Percentiles rank a stretch among this genome's conserved stretches.
These are phyloP conservation scores for Tolypocladium ovalisporum DNA, from an alignment of 2,329 filamentous ascomycete species.

Conservation along the genomic window DNA sequence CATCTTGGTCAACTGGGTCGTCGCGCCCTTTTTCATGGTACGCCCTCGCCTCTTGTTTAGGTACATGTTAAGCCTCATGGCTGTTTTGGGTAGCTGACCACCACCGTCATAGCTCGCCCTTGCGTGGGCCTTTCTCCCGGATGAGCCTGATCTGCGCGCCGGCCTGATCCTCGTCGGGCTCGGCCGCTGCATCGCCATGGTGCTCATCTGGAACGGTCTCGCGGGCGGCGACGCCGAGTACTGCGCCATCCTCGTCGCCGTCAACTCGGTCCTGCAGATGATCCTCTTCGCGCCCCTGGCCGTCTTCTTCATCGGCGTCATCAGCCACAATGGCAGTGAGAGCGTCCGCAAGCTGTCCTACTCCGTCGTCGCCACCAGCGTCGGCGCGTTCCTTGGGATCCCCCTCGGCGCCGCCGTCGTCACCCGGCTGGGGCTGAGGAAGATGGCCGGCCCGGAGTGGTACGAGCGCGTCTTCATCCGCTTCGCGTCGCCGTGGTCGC, in stretches of 20 bases:
- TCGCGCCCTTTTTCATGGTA: slow-evolving; percentile 76
- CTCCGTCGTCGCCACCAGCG: slow-evolving; percentile 61
- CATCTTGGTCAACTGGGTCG: slow-evolving; percentile 69
- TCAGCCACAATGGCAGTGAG: slow-evolving; percentile 35
- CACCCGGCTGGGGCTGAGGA: slow-evolving; percentile 54
- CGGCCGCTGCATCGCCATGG: slow-evolving; percentile 84
- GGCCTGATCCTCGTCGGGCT: slow-evolving; percentile 76
- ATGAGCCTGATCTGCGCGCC: slow-evolving; percentile 43
- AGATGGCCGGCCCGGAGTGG: slow-evolving; percentile 41
- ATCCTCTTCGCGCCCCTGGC: slow-evolving; percentile 60
- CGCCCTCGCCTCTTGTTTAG: slow-evolving; percentile 6
- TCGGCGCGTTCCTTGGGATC: slow-evolving; percentile 77
- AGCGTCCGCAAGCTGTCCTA: slow-evolving; percentile 38
- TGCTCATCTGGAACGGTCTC: slow-evolving; percentile 58
- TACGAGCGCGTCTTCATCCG: slow-evolving; percentile 63
- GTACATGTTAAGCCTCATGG: background rate
- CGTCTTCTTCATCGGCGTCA: slow-evolving; percentile 59
- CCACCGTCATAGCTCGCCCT: slow-evolving; percentile 43
- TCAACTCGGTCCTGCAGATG: slow-evolving; percentile 68
- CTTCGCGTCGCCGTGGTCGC: slow-evolving; percentile 59
- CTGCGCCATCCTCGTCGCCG: slow-evolving; percentile 67
- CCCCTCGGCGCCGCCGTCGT: slow-evolving; percentile 71
- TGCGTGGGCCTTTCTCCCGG: slow-evolving; percentile 57
- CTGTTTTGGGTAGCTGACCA: background rate
- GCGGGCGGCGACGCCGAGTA: slow-evolving; percentile 72